Percentiles rank a stretch among this genome's conserved stretches.
Evolutionary conservation across 23 red algal genomes (phyloP).

Genomic region (Cyanidiococcus yangmingshanensis): DNA sequence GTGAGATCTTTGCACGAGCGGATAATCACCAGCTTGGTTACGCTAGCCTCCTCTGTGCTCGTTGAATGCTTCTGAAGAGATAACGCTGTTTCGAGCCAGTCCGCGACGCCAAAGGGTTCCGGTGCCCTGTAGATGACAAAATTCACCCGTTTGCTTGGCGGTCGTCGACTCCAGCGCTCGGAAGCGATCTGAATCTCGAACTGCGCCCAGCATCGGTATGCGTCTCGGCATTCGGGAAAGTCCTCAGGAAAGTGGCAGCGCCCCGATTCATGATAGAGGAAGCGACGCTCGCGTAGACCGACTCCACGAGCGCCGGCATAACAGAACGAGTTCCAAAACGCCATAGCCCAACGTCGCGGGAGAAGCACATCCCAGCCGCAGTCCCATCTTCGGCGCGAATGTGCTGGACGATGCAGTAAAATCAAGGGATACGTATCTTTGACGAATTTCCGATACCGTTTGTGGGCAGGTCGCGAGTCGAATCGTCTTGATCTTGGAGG

Average conservation of each 20-base stretch:
- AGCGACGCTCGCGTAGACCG: constrained; percentile 43
- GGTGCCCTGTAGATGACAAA: not conserved
- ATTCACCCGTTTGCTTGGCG: constrained; percentile 14
- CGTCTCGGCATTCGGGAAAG: not conserved
- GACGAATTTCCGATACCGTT: too few relatives aligned
- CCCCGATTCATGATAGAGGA: constrained; percentile 18
- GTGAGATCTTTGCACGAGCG: not conserved
- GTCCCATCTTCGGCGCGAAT: constrained; percentile 9
- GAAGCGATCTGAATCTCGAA: not conserved
- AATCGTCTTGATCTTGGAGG: too few relatives aligned
- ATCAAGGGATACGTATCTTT: not conserved
- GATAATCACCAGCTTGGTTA: not conserved
- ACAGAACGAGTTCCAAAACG: constrained; percentile 54
- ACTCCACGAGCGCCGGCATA: constrained; percentile 46
- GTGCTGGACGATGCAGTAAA: constrained; percentile 1
- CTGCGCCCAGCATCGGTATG: not conserved
- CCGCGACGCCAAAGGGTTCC: constrained; percentile 14
- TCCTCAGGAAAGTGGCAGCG: constrained; percentile 15
- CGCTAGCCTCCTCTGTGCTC: not conserved
- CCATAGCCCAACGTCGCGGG: constrained; percentile 47
- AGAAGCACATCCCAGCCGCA: constrained; percentile 54
- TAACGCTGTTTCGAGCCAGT: not conserved
- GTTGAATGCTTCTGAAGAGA: not conserved
- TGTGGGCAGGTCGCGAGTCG: too few relatives aligned
- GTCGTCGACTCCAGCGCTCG: not conserved